Conservation (phyloP, 2,329 filamentous ascomycete species). For the Metarhizium humberi region DNA sequence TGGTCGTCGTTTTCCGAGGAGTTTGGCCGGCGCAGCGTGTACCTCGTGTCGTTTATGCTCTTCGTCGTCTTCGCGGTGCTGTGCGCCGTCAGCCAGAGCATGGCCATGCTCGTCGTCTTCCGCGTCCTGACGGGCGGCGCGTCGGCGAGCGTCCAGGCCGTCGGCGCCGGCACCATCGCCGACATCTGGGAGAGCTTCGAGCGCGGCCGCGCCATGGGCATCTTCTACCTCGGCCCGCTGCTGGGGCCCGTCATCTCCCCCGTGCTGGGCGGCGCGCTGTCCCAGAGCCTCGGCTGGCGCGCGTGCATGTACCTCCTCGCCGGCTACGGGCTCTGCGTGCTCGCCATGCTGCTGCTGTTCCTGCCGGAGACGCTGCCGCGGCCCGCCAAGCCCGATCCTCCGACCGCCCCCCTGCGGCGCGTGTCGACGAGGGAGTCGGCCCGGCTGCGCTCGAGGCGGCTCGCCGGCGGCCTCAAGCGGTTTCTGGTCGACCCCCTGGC, state of each 20-base stretch:
- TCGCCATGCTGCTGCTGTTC: constrained; percentile 47
- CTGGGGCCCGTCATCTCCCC: constrained; percentile 67
- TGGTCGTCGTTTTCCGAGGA: constrained; percentile 76
- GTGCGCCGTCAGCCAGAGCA: constrained; percentile 58
- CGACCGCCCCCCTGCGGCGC: constrained; percentile 22
- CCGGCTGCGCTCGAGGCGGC: constrained; percentile 43
- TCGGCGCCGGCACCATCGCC: constrained; percentile 74
- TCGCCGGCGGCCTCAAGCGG: constrained; percentile 44
- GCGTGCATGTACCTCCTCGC: constrained; percentile 70
- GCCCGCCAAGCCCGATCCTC: constrained; percentile 11
- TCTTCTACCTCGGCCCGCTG: constrained; percentile 74
- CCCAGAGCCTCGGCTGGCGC: constrained; percentile 62
- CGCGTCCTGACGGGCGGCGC: constrained; percentile 66
- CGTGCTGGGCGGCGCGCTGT: constrained; percentile 66
- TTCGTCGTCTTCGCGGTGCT: constrained; percentile 64
- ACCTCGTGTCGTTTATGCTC: constrained; percentile 62
- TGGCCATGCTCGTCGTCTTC: constrained; percentile 70
- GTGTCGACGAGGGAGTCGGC: constrained; percentile 55
- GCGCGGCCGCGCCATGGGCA: constrained; percentile 68
- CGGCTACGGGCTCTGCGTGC: constrained; percentile 55
- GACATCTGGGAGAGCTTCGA: constrained; percentile 70
- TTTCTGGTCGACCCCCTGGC: constrained; percentile 63
- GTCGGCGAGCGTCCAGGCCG: constrained; percentile 71
- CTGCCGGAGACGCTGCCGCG: constrained; percentile 56
- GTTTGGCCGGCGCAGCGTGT: constrained; percentile 67